Base-by-base conservation (phyloP, 1,284 basidiomycete species). In the Porphyrellus sp. region DNA sequence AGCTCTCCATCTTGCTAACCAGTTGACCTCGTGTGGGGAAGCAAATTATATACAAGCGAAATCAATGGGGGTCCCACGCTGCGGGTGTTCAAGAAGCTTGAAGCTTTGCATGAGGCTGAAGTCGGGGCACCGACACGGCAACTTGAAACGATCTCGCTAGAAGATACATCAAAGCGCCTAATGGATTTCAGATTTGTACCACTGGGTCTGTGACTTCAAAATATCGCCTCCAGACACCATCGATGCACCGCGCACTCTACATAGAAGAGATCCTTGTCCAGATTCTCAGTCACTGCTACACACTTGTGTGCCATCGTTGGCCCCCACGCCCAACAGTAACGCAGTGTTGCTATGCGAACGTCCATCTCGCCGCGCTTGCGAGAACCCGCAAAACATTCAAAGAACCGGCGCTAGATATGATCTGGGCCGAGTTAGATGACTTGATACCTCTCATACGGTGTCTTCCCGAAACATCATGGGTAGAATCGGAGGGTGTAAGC, bases 311-410 rank as follows among this genome's bases (percentile, higher is more conserved):
- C 1, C 11, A 21, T 31, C 31, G 15, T 13, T 12, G 23, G 31
- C 28, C 25, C 0, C 9, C 23, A 25, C 15, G 1, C 5, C 23
- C 23, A 8, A 3, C 31, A 20, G 21, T 21, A 24, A 18, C 7
- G 28, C 18, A 12, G 1, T 1, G 2, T 2, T 30, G 13, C n/a
- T 42, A 55, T 34, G 37, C 35, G 12, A 46, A 44, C 9, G 13
- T 1, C 15, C 13, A 49, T 41, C 46, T 62, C 12, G 25, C 18
- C 2, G n/a, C 31, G 1, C 35, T 60, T 4, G 57, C 59, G 6
- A 53, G 48, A 21, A 47, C 51, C 5, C 62, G 60, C 41, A 61
- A 5, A 27, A 20, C 39, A 39, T 61, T 63, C 48, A 61, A 59
- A 9, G 55, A 55, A 1, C 52, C 46, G 1, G 61, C 55, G 5